These are phyloP conservation scores for Coffea canephora DNA, from an alignment of 257 asterid species.

Conservation along the genomic window DNA sequence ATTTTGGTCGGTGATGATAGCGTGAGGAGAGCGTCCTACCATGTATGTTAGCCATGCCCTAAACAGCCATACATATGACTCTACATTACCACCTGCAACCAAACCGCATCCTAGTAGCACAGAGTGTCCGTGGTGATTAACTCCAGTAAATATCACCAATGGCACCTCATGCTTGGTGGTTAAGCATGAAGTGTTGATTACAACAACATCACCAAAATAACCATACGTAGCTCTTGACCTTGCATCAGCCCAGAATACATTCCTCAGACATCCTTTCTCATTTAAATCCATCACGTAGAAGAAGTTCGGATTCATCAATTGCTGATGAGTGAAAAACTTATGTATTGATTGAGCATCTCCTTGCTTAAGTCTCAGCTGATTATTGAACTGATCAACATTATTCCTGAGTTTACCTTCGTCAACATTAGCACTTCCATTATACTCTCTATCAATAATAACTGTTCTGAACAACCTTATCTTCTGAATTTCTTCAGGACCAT, in stretches of 20 bases:
- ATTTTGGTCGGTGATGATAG: slow-evolving; percentile 32
- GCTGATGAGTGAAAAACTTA: slow-evolving; percentile 43
- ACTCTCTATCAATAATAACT: slow-evolving; percentile 43
- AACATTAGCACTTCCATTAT: slow-evolving; percentile 22
- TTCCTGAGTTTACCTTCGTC: slow-evolving; percentile 29
- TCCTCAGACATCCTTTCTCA: slow-evolving; percentile 49
- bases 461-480: slow-evolving; percentile 52
- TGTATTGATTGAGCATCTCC: slow-evolving; percentile 53
- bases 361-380: slow-evolving; percentile 42
- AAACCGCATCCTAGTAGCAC: slow-evolving; percentile 59
- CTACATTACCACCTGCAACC: slow-evolving; percentile 38
- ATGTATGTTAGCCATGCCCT: slow-evolving; percentile 67
- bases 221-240: slow-evolving; percentile 47
- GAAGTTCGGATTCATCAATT: slow-evolving; percentile 50
- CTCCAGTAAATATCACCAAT: slow-evolving; percentile 45
- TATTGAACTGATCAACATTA: slow-evolving; percentile 21
- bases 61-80: slow-evolving; percentile 53
- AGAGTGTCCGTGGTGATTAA: slow-evolving; percentile 56
- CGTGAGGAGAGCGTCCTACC: slow-evolving; percentile 56
- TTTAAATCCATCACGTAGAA: slow-evolving; percentile 57
- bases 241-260: slow-evolving; percentile 57
- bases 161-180: slow-evolving; percentile 47
- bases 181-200: slow-evolving; percentile 40
- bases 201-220: slow-evolving; percentile 49
- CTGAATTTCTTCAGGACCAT: slow-evolving; percentile 32